Percentiles rank a stretch among this genome's conserved stretches.
These are phyloP conservation scores for Ustilago trichophora DNA, from an alignment of 1,284 basidiomycete genomes.

Conservation along the genomic window DNA sequence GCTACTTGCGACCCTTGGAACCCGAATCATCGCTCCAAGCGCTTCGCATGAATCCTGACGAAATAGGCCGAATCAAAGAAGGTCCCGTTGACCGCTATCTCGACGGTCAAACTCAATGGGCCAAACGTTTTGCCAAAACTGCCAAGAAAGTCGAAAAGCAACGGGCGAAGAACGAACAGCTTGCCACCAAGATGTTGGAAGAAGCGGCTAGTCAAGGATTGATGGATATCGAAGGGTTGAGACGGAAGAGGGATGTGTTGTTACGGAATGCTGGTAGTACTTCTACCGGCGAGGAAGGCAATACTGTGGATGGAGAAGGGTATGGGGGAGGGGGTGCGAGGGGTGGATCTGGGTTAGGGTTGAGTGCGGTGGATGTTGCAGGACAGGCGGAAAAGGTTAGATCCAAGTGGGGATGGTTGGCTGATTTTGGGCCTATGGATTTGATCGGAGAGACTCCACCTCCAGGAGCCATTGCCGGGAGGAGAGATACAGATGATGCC, in stretches of 20 bases:
- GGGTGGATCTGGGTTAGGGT: neutral
- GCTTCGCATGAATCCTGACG: constrained; percentile 73
- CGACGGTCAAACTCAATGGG: constrained; percentile 40
- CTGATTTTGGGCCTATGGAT: constrained; percentile 42
- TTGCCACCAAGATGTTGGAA: constrained; percentile 25
- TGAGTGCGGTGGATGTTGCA: constrained; percentile 10
- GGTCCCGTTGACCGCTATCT: constrained; percentile 63
- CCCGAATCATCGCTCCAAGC: constrained; percentile 74
- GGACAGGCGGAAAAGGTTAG: constrained; percentile 8
- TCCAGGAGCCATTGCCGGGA: constrained; percentile 53
- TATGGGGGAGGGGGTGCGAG: too few relatives aligned
- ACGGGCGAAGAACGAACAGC: constrained; percentile 33
- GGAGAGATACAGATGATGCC: constrained; percentile 48
- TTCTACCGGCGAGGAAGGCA: neutral
- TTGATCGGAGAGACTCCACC: constrained; percentile 53
- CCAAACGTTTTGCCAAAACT: constrained; percentile 40
- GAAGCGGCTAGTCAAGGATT: constrained; percentile 34
- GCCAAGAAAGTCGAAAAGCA: constrained; percentile 40
- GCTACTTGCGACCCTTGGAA: constrained; percentile 81
- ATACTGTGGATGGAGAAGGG: neutral
- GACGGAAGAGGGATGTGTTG: constrained; percentile 8
- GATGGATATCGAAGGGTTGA: constrained; percentile 12
- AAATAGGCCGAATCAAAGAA: constrained; percentile 71
- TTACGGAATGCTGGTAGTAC: constrained; percentile 2
- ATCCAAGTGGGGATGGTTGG: constrained; percentile 40